Conservation (phyloP, 2,329 filamentous ascomycete species). For the Xylaria sp. region DNA sequence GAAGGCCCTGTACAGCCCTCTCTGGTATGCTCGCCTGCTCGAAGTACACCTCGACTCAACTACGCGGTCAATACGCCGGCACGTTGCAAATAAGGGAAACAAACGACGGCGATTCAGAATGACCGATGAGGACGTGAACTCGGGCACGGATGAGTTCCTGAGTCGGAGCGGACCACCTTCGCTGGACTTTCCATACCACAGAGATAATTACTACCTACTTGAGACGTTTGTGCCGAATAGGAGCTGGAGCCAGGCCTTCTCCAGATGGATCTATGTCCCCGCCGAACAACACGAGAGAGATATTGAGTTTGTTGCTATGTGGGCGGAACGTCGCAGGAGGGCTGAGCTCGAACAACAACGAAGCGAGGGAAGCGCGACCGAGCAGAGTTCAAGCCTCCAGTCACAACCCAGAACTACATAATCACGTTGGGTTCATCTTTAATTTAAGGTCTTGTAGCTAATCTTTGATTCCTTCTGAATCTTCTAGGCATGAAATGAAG, state of each 20-base stretch:
- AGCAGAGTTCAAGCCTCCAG: background rate
- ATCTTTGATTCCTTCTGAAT: conserved; percentile 4
- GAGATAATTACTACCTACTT: conserved; percentile 70
- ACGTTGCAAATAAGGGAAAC: conserved; percentile 62
- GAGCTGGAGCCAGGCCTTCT: conserved; percentile 60
- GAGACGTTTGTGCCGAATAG: conserved; percentile 68
- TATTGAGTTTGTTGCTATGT: conserved; percentile 48
- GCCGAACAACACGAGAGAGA: conserved; percentile 55
- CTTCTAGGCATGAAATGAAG: background rate
- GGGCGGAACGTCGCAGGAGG: conserved; percentile 40
- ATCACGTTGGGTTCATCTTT: background rate
- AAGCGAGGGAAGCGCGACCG: background rate
- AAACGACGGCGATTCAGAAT: conserved; percentile 58
- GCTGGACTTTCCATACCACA: conserved; percentile 63
- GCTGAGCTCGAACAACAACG: conserved; percentile 17
- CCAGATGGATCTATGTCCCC: conserved; percentile 62
- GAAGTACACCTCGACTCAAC: conserved; percentile 61
- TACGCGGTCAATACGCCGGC: conserved; percentile 57
- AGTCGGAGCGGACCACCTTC: conserved; percentile 61
- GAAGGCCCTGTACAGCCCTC: conserved; percentile 57
- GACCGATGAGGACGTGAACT: conserved; percentile 56
- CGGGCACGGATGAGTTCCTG: conserved; percentile 63
- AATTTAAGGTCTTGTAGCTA: background rate
- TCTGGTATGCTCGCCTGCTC: conserved; percentile 63
- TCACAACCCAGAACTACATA: background rate